Base-by-base conservation (phyloP, 1,284 basidiomycete genomes). In the Trametes polyzona region DNA sequence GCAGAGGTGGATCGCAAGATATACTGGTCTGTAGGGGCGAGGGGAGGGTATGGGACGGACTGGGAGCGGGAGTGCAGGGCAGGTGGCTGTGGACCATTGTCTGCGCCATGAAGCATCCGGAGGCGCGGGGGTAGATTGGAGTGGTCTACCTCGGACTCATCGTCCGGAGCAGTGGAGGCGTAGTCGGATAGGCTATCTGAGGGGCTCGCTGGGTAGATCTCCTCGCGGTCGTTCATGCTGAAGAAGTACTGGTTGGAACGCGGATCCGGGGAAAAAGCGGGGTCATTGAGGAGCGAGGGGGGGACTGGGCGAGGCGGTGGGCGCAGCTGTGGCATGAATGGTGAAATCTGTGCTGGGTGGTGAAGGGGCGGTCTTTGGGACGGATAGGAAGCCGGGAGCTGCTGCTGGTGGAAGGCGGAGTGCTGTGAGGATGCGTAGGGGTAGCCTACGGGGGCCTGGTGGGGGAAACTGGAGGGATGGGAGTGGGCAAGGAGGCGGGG, bases 231-330 rank as follows among this genome's bases (percentile, higher is more conserved):
- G 54, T 64, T 65, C 67, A 71, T 70, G 56, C 52, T 63, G 55
- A 66, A 65, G 64, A 69, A 73, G 57, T 71, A 63, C 6, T 72
- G 74, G 58, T 76, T 74, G 43, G 55, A 53, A 40, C 57, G 60
- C 27, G 74, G 74, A 65, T 75, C 72, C 36, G 58, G 55, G 27
- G 74, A 72, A 67, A 76, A 77, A 14, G 74, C 74, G 32, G 74
- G 74, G 59, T 76, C 75, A 44, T 71, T 55, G 53, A 65, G 54
- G 47, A 64, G 52, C 12, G 56, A 33, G 32, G 30, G 53, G 10
- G 64, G 65, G 32, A 59, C 17, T 5, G 52, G 61, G 17, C 57
- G 50, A 50, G 55, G 46, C 35, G 59, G 35, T 50, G 59, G 33
- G 54, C 44, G 44, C 30, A 50, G 62, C 16, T 60, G 60, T 36